phyloP scores from a whole-genome alignment of 2,329 filamentous ascomycete species.

The Aotearoamyces nothofagi region DNA sequence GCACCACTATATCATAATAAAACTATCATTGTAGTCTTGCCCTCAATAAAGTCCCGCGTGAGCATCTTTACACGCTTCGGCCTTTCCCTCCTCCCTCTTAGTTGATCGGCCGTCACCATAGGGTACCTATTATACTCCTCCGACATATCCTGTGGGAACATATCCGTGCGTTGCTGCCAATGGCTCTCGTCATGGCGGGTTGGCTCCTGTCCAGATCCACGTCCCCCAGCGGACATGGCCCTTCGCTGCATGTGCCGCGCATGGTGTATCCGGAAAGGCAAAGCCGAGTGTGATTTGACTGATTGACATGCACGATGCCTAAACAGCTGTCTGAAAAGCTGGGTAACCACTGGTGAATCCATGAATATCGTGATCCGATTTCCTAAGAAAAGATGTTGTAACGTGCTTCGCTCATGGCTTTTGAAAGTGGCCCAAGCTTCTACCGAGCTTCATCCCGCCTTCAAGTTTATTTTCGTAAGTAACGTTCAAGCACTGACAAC shows the following conservation, averaged over 20 bases:
- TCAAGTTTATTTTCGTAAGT: too few relatives aligned
- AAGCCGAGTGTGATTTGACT: conserved; percentile 24
- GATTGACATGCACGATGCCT: conserved; percentile 52
- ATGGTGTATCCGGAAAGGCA: conserved; percentile 19
- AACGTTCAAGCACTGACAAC: too few relatives aligned
- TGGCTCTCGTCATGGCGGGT: conserved; percentile 43
- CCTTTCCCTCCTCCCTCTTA: conserved; percentile 58
- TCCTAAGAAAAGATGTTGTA: too few relatives aligned
- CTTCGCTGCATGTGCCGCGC: conserved; percentile 24
- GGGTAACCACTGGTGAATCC: conserved; percentile 67
- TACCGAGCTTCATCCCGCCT: not conserved
- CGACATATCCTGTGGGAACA: conserved; percentile 61
- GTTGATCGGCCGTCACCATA: conserved; percentile 66
- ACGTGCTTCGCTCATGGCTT: too few relatives aligned
- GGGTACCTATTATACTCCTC: conserved; percentile 75
- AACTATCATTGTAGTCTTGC: too few relatives aligned
- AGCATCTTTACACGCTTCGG: conserved; percentile 91
- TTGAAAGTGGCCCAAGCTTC: conserved; percentile 24
- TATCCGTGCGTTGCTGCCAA: conserved; percentile 74
- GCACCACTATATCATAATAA: too few relatives aligned
- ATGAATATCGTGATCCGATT: conserved; percentile 29
- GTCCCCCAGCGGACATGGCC: conserved; percentile 9
- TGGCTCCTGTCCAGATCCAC: conserved; percentile 8
- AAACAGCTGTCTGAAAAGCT: conserved; percentile 76
- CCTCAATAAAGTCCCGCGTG: conserved; percentile 93